These are phyloP conservation scores for Saccharomyces pastorianus DNA, from an alignment of 1,139 yeast species.

Conservation along the genomic window DNA sequence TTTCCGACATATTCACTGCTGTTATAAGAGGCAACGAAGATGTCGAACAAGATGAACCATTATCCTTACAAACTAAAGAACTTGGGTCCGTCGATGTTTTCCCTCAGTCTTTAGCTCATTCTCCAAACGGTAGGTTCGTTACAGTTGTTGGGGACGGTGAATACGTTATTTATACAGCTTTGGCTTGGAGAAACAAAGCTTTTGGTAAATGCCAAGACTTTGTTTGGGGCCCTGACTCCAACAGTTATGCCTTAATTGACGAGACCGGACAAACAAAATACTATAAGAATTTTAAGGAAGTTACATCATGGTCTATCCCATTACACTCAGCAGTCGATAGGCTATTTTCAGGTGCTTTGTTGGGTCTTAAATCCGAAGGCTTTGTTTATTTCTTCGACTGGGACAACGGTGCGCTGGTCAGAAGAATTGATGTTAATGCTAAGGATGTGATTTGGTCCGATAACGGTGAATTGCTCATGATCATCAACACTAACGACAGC, in stretches of 20 bases:
- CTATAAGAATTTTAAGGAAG: constrained; percentile 78
- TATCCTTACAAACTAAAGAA: constrained; percentile 74
- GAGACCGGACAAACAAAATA: constrained; percentile 57
- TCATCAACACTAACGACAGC: constrained; percentile 44
- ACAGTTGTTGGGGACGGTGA: constrained; percentile 98
- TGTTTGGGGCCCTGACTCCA: constrained; percentile 91
- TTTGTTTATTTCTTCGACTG: constrained; percentile 87
- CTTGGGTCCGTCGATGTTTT: constrained; percentile 86
- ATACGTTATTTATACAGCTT: constrained; percentile 88
- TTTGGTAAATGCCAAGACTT: constrained; percentile 88
- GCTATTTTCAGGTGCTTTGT: constrained; percentile 76
- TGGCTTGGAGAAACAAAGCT: constrained; percentile 95
- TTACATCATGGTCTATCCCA: constrained; percentile 53
- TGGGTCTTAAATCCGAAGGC: constrained; percentile 72
- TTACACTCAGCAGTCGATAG: constrained; percentile 70
- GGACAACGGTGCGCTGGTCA: constrained; percentile 77
- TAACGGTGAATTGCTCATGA: constrained; percentile 79
- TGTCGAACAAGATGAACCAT: constrained; percentile 70
- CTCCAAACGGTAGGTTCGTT: constrained; percentile 96
- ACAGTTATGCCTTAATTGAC: constrained; percentile 78
- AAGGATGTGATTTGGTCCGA: constrained; percentile 87
- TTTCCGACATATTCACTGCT: constrained; percentile 69
- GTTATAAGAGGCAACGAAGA: constrained; percentile 66
- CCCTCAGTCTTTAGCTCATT: constrained; percentile 80
- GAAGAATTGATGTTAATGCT: constrained; percentile 81